Base-by-base conservation (phyloP, 805 yeast species). In the Kazachstania taianensis region DNA sequence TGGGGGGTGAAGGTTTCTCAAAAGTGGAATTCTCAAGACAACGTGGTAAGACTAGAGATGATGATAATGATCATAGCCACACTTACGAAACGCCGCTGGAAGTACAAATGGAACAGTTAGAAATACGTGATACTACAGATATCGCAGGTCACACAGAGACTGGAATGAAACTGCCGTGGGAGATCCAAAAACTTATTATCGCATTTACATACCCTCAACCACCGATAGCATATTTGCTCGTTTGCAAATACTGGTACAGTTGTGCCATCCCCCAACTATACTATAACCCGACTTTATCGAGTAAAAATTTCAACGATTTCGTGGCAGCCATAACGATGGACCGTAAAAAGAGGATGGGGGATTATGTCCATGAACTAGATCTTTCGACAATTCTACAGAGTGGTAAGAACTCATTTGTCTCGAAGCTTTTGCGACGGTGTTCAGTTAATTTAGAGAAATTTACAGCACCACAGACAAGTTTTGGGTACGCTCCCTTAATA, bases 391-490 rank as follows among this genome's bases (percentile, higher is more conserved):
- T 87, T 32, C 75, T 86, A 41, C 97, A 92, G 57, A 70, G 84
- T 25, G 97, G 97, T 9, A 86, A 83, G 55, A 92, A 86, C 58
- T 89, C 96, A 5, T 81, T 69, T 55, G 85, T 89, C 9, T 84
- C 96, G 0, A 79, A 82, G 44, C 55, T 92, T 5, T 62, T 92
- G 37, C 73, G 94, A 49, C 67, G 95, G 28, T 82, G 95, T 37
- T 72, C 86, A 7, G 55, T 67, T 14, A 70, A 67, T 26, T 62
- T 92, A 33, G 72, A 75, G 43, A 63, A 67, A 8, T 86, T 92
- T 48, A 71, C 81, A 6, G 96, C 97, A 0, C 95, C 97, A 3
- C 97, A 89, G 53, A 79, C 96, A 22, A 81, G 94, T 61, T 89
- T 92, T 63, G 98, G 98, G 0, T 70, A 77, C 33, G 81, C 94